These are phyloP conservation scores for Microcera coccophila DNA, from an alignment of 2,329 filamentous ascomycete species.

Conservation along the genomic window DNA sequence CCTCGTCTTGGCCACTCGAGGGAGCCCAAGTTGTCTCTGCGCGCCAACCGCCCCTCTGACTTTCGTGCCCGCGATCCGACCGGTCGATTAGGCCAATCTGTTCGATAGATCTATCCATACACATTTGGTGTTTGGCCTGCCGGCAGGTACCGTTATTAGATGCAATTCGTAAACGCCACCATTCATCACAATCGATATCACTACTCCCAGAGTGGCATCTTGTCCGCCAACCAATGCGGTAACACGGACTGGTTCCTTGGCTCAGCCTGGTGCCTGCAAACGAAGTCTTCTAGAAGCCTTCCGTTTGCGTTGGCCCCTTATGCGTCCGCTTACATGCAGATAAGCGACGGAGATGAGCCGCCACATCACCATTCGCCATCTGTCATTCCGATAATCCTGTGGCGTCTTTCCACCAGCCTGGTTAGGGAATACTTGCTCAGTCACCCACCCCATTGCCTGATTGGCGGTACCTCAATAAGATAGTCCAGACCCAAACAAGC, in stretches of 20 bases:
- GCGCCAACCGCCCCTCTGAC: not conserved
- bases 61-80: not conserved
- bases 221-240: not conserved
- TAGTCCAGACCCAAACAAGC: not conserved
- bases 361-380: slow-evolving; percentile 3
- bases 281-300: slow-evolving; percentile 24
- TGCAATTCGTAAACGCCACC: not conserved
- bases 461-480: not conserved
- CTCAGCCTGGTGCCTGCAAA: slow-evolving; percentile 9
- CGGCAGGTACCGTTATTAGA: not conserved
- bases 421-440: not conserved
- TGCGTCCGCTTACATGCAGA: slow-evolving; percentile 18
- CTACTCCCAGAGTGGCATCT: not conserved
- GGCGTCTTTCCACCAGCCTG: slow-evolving; percentile 9
- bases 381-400: slow-evolving; percentile 13
- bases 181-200: not conserved
- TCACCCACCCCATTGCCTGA: not conserved
- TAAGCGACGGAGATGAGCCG: slow-evolving; percentile 28
- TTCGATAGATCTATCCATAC: not conserved
- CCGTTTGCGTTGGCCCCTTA: slow-evolving; percentile 15
- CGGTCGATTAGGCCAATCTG: not conserved
- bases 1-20: too few relatives aligned
- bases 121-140: not conserved
- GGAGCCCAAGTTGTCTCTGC: too few relatives aligned
- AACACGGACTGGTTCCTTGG: slow-evolving; percentile 5